Evolutionary conservation across 768 basidiomycete genomes (phyloP).

Genomic region (Russula griseocarnosa): DNA sequence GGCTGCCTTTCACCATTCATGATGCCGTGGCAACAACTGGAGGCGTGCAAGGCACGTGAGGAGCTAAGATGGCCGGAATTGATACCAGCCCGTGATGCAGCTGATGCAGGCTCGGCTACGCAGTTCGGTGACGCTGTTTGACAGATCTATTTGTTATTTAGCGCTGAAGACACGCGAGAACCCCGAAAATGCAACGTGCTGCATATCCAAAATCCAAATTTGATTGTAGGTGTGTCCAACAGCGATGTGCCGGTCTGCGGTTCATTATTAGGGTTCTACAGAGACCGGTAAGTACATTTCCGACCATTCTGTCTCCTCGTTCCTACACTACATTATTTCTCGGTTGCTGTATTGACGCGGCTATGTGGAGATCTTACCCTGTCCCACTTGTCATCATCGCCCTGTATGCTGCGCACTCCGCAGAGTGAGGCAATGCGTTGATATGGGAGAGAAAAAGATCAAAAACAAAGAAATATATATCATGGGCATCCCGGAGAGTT

Average conservation of each 20-base stretch:
- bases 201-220: not conserved
- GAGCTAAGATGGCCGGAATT: not conserved
- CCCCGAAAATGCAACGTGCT: not conserved
- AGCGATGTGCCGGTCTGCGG: not conserved
- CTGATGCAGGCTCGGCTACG: too few relatives aligned
- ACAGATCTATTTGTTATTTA: not conserved
- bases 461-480: not conserved
- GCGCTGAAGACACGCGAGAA: not conserved
- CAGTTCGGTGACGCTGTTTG: not conserved
- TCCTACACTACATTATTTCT: conserved; percentile 1
- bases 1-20: too few relatives aligned
- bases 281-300: not conserved
- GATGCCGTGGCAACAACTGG: too few relatives aligned
- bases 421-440: not conserved
- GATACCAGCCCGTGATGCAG: not conserved
- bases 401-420: not conserved
- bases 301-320: not conserved
- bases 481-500: not conserved
- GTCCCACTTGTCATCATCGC: not conserved
- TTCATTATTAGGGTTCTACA: not conserved
- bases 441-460: conserved; percentile 1
- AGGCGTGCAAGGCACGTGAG: not conserved
- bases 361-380: not conserved
- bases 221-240: not conserved
- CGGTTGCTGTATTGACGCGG: not conserved